A percentile compares a stretch with the other conserved stretches of the same genome.
Conservation (phyloP, 495 filamentous ascomycete species). For the Margaritispora aquatica region DNA sequence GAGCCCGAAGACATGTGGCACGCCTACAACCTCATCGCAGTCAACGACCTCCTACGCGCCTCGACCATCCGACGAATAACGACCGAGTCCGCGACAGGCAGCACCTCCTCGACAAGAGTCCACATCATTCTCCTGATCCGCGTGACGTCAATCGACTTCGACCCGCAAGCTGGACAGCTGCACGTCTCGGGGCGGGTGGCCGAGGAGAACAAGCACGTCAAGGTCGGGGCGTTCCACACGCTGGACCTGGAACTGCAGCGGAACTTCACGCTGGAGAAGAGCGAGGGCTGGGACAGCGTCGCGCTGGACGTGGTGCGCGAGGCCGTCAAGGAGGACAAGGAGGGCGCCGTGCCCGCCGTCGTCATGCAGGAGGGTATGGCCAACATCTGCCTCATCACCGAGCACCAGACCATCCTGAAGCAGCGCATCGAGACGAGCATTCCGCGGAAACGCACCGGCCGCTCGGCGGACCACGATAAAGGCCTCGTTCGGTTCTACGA, state of each 20-base stretch:
- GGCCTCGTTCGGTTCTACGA: constrained; percentile 77
- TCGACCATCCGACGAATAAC: constrained; percentile 78
- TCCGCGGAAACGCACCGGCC: constrained; percentile 65
- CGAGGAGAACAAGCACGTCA: constrained; percentile 77
- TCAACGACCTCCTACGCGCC: constrained; percentile 71
- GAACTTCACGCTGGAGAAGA: constrained; percentile 78
- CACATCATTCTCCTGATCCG: constrained; percentile 73
- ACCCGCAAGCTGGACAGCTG: constrained; percentile 72
- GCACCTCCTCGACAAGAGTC: constrained; percentile 65
- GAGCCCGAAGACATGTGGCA: constrained; percentile 99
- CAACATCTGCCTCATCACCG: constrained; percentile 89
- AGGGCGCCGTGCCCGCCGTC: constrained; percentile 77
- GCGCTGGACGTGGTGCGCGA: constrained; percentile 73
- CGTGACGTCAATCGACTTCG: constrained; percentile 84
- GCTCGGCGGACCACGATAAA: constrained; percentile 61
- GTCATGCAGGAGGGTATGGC: constrained; percentile 93
- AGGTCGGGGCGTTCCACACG: constrained; percentile 82
- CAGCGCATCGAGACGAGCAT: constrained; percentile 81
- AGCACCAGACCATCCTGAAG: constrained; percentile 81
- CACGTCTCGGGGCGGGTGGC: constrained; percentile 80
- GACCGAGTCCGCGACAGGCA: constrained; percentile 64
- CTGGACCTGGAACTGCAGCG: constrained; percentile 84
- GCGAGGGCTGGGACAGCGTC: constrained; percentile 85
- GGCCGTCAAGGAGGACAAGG: constrained; percentile 67
- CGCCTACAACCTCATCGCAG: constrained; percentile 87